Evolutionary conservation across 345 rosid species (phyloP).

Genomic region (Leavenworthia alabamica): DNA sequence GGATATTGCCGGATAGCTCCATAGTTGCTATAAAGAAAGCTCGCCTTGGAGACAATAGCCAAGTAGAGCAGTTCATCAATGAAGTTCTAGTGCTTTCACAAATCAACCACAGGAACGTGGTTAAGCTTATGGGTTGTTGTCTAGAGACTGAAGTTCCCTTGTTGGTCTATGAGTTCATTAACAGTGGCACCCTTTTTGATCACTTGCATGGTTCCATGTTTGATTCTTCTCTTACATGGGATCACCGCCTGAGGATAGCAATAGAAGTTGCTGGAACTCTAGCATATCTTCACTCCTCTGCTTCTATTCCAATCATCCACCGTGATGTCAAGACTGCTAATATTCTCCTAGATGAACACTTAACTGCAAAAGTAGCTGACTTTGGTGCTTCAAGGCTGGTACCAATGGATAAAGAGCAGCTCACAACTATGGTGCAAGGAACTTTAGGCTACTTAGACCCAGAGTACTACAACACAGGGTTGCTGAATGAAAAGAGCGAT

Average conservation of each 20-base stretch:
- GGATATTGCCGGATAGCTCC: slow-evolving; percentile 19
- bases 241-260: slow-evolving; percentile 32
- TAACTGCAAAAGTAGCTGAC: slow-evolving; percentile 42
- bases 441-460: slow-evolving; percentile 43
- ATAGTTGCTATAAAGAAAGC: slow-evolving; percentile 33
- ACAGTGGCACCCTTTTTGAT: slow-evolving; percentile 26
- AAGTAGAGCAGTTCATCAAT: slow-evolving; percentile 34
- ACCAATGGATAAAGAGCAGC: slow-evolving; percentile 30
- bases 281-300: slow-evolving; percentile 40
- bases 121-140: slow-evolving; percentile 30
- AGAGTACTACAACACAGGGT: slow-evolving; percentile 27
- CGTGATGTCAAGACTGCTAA: slow-evolving; percentile 44
- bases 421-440: slow-evolving; percentile 45
- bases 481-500: slow-evolving; percentile 38
- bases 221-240: slow-evolving; percentile 28
- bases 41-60: slow-evolving; percentile 23
- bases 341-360: slow-evolving; percentile 36
- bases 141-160: slow-evolving; percentile 31
- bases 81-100: slow-evolving; percentile 41
- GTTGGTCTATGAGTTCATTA: slow-evolving; percentile 28
- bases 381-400: slow-evolving; percentile 46
- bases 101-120: slow-evolving; percentile 43
- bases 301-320: slow-evolving; percentile 37
- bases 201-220: slow-evolving; percentile 21
- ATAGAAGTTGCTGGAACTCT: slow-evolving; percentile 35